Evolutionary conservation across 2,329 filamentous ascomycete genomes (phyloP), one percentile per base, ranked within the genome.

Genomic region (Biscogniauxia mediterranea): DNA sequence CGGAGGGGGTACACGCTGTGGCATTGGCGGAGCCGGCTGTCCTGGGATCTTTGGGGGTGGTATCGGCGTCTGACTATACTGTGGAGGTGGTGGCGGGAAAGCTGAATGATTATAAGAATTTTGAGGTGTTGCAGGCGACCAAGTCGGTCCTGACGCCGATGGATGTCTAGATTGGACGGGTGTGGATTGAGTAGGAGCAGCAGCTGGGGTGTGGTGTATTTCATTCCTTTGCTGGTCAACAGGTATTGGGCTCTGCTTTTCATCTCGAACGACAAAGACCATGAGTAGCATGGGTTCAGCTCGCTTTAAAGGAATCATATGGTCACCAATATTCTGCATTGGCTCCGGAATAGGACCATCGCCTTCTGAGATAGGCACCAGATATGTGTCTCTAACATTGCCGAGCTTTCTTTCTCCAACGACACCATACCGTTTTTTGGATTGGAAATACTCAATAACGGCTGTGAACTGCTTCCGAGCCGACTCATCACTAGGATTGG

Each of bases 321-420:
- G 93, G 68, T 94, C 90, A 64, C 92, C 89, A n/a, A 98, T 83
- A 70, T 96, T 90, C 63, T 92, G 85, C 75, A 97, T 87, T 69
- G 97, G 97, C 64, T 93, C 91, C 0, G 95, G 94, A 52, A 94
- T 85, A 55, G 84, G 85, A 38, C 80, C 82, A 25, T 85, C 82
- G 25, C 91, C 92, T 5, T 88, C 83, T 32, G 92, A 86, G 4
- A 98, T 86, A 0, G 95, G 94, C 9, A 97, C 89, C 32, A 98
- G 84, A 74, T 98, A 98, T 1, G 93, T 91, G 72, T 98, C 94
- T 62, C 93, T 89, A 55, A 97, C 90, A 62, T 92, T 89, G 20
- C 87, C 84, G 28, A 88, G 78, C 0, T 85, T 84, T 74, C 91
- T 90, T 71, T 94, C 91, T 15, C 89, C 89, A 6, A 97, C 84